Evolutionary conservation across 1,284 basidiomycete genomes (phyloP).

Genomic region (Inonotus hispidus): DNA sequence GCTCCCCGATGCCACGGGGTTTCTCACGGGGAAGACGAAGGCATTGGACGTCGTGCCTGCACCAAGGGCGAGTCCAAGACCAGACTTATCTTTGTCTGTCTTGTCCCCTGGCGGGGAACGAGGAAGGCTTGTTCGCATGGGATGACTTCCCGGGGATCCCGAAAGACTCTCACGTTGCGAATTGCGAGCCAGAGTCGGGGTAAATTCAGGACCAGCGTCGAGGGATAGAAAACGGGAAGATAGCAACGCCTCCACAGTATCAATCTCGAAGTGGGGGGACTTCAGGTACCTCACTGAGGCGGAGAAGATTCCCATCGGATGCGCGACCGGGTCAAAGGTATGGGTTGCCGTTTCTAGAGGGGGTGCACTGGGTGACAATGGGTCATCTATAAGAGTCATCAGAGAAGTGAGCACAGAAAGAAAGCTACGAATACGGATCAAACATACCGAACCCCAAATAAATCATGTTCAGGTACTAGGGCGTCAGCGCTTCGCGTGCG

Average conservation of each 20-base stretch:
- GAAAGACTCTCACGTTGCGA: constrained; percentile 45
- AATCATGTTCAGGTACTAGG: constrained; percentile 24
- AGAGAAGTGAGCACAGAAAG: constrained; percentile 20
- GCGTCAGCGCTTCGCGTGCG: constrained; percentile 29
- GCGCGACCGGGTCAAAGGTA: constrained; percentile 56
- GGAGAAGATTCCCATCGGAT: constrained; percentile 59
- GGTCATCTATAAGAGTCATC: constrained; percentile 30
- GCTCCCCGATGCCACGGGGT: constrained; percentile 4
- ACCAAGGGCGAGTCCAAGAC: constrained; percentile 1
- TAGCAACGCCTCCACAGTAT: constrained; percentile 67
- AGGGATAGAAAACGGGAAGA: constrained; percentile 66
- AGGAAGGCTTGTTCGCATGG: constrained; percentile 37
- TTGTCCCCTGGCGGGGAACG: constrained; percentile 34
- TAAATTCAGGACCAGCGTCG: constrained; percentile 52
- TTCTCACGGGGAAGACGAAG: constrained; percentile 42
- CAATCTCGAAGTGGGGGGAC: constrained; percentile 61
- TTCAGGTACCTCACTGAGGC: constrained; percentile 60
- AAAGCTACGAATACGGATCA: constrained; percentile 2
- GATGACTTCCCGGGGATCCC: constrained; percentile 40
- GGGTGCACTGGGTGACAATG: constrained; percentile 35
- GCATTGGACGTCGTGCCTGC: constrained; percentile 28
- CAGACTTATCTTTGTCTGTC: background rate
- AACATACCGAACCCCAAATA: constrained; percentile 37
- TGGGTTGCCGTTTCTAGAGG: constrained; percentile 48
- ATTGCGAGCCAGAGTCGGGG: constrained; percentile 46